phyloP scores from a whole-genome alignment of 2,329 filamentous ascomycete genomes.

The Epichloe gansuensis region DNA sequence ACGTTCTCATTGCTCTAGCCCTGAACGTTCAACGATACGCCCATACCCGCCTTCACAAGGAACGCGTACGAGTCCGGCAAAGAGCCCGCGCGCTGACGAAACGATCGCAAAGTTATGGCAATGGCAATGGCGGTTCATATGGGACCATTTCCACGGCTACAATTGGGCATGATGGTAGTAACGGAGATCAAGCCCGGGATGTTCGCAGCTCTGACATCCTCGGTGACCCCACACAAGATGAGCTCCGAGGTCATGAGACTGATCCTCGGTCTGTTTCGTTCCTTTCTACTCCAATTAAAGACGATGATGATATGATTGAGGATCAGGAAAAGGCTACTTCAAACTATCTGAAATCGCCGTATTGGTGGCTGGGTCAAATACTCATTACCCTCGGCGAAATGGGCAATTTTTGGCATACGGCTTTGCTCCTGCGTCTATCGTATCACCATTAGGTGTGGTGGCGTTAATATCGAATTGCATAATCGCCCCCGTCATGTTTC shows the following conservation, averaged over 20 bases:
- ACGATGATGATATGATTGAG: conserved; percentile 16
- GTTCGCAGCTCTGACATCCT: conserved; percentile 23
- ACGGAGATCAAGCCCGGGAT: conserved; percentile 13
- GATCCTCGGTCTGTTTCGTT: conserved; percentile 41
- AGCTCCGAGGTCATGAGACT: conserved; percentile 27
- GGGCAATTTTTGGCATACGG: conserved; percentile 93
- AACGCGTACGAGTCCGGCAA: conserved; percentile 47
- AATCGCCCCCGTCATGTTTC: conserved; percentile 87
- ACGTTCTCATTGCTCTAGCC: conserved; percentile 86
- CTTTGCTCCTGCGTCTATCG: conserved; percentile 93
- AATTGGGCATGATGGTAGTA: conserved; percentile 4
- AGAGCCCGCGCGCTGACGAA: conserved; percentile 42
- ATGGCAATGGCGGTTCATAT: conserved; percentile 19
- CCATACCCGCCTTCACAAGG: conserved; percentile 69
- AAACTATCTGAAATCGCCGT: conserved; percentile 78
- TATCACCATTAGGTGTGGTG: conserved; percentile 93
- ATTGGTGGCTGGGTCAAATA: conserved; percentile 92
- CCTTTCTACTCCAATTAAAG: conserved; percentile 24
- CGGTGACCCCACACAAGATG: conserved; percentile 8
- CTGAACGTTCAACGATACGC: conserved; percentile 95
- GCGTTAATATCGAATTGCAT: conserved; percentile 93
- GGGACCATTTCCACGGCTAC: conserved; percentile 19
- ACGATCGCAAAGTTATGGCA: conserved; percentile 23
- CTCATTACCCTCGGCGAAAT: conserved; percentile 88
- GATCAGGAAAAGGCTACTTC: conserved; percentile 33